Evolutionary conservation across 495 filamentous ascomycete species (phyloP).

Genomic region (Aspergillus haitiensis): DNA sequence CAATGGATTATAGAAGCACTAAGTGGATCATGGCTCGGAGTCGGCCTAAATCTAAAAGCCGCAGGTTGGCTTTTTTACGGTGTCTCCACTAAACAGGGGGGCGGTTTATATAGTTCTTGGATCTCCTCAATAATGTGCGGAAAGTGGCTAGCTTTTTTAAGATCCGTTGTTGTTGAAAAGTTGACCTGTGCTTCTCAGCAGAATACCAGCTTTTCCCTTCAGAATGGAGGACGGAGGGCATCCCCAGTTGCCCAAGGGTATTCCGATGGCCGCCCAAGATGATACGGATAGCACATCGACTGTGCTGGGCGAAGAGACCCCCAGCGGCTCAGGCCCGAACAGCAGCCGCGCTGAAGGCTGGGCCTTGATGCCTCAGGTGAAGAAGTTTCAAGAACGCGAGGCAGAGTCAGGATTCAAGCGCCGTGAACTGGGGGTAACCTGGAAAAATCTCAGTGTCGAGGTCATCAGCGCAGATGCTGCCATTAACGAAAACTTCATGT

Average conservation of each 20-base stretch:
- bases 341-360: constrained; percentile 40
- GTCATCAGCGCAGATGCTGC: constrained; percentile 46
- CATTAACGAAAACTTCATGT: constrained; percentile 51
- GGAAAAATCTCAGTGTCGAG: constrained; percentile 49
- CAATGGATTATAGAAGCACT: background rate
- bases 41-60: constrained; percentile 3
- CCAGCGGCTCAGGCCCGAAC: constrained; percentile 13
- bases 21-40: constrained; percentile 9
- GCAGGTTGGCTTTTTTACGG: background rate
- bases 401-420: constrained; percentile 45
- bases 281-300: constrained; percentile 38
- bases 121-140: too few species aligned
- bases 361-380: constrained; percentile 48
- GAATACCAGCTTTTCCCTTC: background rate
- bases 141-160: too few species aligned
- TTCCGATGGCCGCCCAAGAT: constrained; percentile 22
- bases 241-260: constrained; percentile 15
- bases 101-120: constrained; percentile 2
- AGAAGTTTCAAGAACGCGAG: constrained; percentile 45
- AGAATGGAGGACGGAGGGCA: constrained; percentile 18
- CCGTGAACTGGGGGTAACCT: constrained; percentile 57
- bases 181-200: too few species aligned
- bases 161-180: too few species aligned
- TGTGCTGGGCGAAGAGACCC: constrained; percentile 28
- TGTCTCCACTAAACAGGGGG: background rate